phyloP scores from a whole-genome alignment of 208 protist genomes.

The Wallacemonas collosoma region DNA sequence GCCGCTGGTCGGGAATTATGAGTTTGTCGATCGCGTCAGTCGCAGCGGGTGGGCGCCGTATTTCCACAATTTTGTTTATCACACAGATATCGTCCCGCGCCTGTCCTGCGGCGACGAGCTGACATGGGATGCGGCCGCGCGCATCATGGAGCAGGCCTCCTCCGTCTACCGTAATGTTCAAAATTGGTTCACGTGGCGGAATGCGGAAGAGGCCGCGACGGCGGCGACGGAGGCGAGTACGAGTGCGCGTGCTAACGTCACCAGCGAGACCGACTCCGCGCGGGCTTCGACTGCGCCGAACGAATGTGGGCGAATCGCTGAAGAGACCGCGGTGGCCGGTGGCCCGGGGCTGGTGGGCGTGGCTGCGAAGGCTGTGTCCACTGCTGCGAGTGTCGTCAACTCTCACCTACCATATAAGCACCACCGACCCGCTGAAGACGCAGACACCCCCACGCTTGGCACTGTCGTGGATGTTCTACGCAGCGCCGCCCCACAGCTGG shows the following conservation, averaged over 20 bases:
- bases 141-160: conserved; percentile 28
- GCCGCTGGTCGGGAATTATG: conserved; percentile 71
- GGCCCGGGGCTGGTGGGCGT: neutral
- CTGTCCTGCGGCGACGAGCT: conserved; percentile 63
- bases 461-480: conserved; percentile 3
- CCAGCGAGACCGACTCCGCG: neutral
- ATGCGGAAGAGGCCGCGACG: neutral
- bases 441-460: neutral
- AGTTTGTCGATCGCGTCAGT: conserved; percentile 55
- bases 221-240: neutral
- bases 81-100: conserved; percentile 71
- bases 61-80: conserved; percentile 81
- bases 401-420: too few relatives aligned
- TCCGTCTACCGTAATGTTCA: conserved; percentile 27
- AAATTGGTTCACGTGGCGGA: conserved; percentile 32
- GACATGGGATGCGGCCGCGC: conserved; percentile 37
- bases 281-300: too few relatives aligned
- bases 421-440: neutral
- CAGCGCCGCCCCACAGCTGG: neutral
- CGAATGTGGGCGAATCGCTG: too few relatives aligned
- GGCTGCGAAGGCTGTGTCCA: conserved; percentile 3
- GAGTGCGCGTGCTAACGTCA: neutral
- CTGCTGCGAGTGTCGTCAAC: neutral
- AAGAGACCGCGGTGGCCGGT: neutral
- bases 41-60: conserved; percentile 46